Evolutionary conservation across 352 stramenopile species (phyloP).

Genomic region (Phytophthora crassamura): DNA sequence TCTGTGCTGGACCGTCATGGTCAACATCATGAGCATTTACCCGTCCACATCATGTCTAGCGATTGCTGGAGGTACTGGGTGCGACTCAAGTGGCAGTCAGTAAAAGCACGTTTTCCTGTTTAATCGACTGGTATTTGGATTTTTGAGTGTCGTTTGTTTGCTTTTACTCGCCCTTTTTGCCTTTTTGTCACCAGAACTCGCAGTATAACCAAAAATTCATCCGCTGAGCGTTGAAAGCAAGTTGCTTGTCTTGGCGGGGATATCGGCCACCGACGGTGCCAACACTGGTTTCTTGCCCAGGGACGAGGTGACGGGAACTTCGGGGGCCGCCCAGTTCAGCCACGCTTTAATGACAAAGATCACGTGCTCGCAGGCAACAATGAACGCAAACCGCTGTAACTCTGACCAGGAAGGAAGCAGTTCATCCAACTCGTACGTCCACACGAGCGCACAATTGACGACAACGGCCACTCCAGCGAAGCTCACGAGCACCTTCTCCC

Average conservation of each 20-base stretch:
- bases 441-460: constrained; percentile 95
- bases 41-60: constrained; percentile 30
- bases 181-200: too few species aligned
- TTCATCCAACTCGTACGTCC: constrained; percentile 65
- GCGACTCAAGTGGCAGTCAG: constrained; percentile 12
- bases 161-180: too few species aligned
- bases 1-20: constrained; percentile 35
- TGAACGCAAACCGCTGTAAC: constrained; percentile 66
- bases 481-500: constrained; percentile 93
- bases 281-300: constrained; percentile 28
- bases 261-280: constrained; percentile 6
- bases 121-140: not conserved
- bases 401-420: constrained; percentile 63
- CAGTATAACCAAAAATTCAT: not conserved
- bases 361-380: constrained; percentile 67
- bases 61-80: constrained; percentile 33
- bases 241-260: not conserved
- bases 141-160: not conserved
- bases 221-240: constrained; percentile 9
- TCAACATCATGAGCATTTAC: constrained; percentile 42
- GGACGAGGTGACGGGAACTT: constrained; percentile 37
- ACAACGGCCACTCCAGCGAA: constrained; percentile 93
- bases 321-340: constrained; percentile 59
- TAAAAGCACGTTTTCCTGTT: not conserved
- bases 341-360: constrained; percentile 66